Evolutionary conservation across 306 rosid species (phyloP).

Genomic region (Lotus japonicus): DNA sequence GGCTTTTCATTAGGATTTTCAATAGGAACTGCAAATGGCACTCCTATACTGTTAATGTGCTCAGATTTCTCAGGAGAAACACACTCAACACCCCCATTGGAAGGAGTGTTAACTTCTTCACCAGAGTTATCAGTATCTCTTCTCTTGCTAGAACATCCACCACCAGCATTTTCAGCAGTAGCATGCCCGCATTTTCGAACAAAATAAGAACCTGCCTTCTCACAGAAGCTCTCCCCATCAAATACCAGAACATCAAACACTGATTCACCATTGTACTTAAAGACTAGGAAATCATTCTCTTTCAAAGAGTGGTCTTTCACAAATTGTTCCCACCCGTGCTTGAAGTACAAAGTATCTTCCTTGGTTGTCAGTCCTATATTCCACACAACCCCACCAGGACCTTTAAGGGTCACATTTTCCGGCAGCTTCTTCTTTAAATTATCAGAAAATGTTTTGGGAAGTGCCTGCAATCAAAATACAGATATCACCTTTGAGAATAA

Average conservation of each 20-base stretch:
- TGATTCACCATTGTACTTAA: constrained; percentile 54
- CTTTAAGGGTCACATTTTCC: constrained; percentile 39
- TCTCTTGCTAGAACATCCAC: constrained; percentile 19
- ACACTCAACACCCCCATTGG: constrained; percentile 25
- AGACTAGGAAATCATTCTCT: constrained; percentile 61
- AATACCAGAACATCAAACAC: constrained; percentile 57
- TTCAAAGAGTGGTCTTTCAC: constrained; percentile 45
- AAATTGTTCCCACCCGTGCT: constrained; percentile 55
- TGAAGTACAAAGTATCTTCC: constrained; percentile 36
- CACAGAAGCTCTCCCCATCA: constrained; percentile 47
- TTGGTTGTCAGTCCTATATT: constrained; percentile 36
- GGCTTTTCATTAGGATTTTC: constrained; percentile 16
- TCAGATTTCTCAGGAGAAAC: constrained; percentile 23
- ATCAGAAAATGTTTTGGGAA: constrained; percentile 47
- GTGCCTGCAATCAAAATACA: constrained; percentile 36
- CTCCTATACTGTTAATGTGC: background rate
- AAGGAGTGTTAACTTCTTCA: constrained; percentile 28
- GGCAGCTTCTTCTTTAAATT: constrained; percentile 56
- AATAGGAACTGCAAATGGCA: constrained; percentile 13
- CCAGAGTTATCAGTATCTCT: constrained; percentile 10
- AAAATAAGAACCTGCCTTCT: constrained; percentile 57
- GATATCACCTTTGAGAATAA: background rate
- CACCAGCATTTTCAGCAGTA: constrained; percentile 8
- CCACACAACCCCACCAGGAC: constrained; percentile 64
- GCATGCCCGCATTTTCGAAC: constrained; percentile 35